Evolutionary conservation across 495 filamentous ascomycete species (phyloP), one percentile per base, ranked within the genome.

Genomic region (Neurospora tetraspora): DNA sequence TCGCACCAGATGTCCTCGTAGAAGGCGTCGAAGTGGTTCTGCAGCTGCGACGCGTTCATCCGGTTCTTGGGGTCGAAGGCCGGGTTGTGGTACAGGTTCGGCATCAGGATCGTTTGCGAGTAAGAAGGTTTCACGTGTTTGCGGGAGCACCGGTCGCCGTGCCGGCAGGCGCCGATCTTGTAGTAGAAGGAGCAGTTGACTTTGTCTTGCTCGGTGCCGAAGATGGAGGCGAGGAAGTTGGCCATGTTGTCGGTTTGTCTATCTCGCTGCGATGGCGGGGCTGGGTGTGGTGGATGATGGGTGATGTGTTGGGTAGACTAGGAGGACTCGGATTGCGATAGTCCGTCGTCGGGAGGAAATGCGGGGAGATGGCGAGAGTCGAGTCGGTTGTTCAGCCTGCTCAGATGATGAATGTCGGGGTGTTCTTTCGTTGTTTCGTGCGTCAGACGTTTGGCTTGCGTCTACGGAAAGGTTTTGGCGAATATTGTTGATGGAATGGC

Each of bases 1-100:
- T 99, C 96, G 86, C 95, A 97, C 93, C 96, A 99, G 76, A 99
- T 91, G 82, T 99, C 96, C 85, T 99, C 96, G 86, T 99, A 99
- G 85, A 99, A 99, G 76, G 96, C 95, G 84, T 99, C 96, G 80
- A 98, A 99, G 86, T 99, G 96, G 84, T 95, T 96, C 85, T 98
- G 95, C 80, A 97, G 90, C 86, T 99, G 96, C 74, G 86, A 89
- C 12, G 94, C 81, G 83, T 96, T 97, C 92, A 98, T 96, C 83
- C 94, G 94, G 86, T 90, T 96, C 84, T 97, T 97, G 59, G 93
- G 92, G 81, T 98, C 94, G 88, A 96, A 97, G 77, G 94, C 93
- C 9, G 96, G 96, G 86, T 99, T 99, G 81, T 99, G 96, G 87
- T 99, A 99, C 77, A 99, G 92, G 85, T 97, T 97, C 18, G 96